Conservation (phyloP, 345 rosid genomes). For the Eucalyptus pumila region DNA sequence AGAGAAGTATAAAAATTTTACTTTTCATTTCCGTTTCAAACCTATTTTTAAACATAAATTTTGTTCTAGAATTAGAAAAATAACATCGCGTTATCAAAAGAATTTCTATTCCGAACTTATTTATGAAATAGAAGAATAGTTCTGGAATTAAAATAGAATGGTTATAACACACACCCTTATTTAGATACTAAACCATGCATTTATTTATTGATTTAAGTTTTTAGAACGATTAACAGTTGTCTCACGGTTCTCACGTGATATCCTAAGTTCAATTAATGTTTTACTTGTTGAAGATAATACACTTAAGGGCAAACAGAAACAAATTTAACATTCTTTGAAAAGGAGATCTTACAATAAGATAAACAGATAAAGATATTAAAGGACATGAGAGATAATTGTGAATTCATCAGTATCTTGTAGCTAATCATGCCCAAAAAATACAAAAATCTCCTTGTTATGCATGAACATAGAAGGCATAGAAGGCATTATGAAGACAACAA, state of each 20-base stretch:
- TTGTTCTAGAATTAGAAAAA: too few relatives aligned
- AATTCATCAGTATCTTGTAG: not conserved
- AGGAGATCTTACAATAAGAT: not conserved
- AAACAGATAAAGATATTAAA: not conserved
- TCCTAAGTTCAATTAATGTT: not conserved
- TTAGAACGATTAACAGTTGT: not conserved
- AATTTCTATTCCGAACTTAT: too few relatives aligned
- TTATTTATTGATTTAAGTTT: not conserved
- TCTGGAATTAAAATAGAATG: too few relatives aligned
- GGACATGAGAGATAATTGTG: not conserved
- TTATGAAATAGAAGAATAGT: too few relatives aligned
- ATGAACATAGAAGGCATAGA: not conserved
- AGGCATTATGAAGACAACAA: not conserved
- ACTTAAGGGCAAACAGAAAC: not conserved
- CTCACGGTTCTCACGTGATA: not conserved
- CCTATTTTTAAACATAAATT: too few relatives aligned
- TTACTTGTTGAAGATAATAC: not conserved
- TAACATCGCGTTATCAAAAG: fast-evolving
- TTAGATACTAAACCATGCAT: not conserved
- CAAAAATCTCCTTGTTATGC: not conserved
- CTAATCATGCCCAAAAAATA: not conserved
- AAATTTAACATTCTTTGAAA: not conserved
- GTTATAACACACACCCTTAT: not conserved
- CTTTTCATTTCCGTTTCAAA: too few relatives aligned
- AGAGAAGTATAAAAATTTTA: too few relatives aligned